Percentiles rank a stretch among this genome's conserved stretches.
Conservation (phyloP, 345 rosid species). For the Acer saccharum region DNA sequence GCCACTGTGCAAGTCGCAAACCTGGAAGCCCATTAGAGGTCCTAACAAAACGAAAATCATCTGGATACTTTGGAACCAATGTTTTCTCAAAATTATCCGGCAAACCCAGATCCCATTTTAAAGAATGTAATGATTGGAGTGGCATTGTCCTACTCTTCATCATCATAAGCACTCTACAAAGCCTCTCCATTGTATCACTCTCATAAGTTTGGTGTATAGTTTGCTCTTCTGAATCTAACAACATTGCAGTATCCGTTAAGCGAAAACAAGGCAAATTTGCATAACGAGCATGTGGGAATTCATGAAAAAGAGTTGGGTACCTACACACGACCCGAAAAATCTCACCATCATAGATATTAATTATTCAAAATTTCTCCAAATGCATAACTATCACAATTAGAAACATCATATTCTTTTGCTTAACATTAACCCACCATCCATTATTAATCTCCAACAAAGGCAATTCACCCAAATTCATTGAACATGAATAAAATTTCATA, state of each 20-base stretch:
- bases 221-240: conserved; percentile 81
- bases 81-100: conserved; percentile 73
- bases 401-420: not conserved
- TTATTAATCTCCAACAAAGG: not conserved
- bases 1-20: conserved; percentile 66
- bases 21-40: conserved; percentile 54
- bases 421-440: not conserved
- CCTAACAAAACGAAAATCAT: conserved; percentile 64
- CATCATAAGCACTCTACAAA: conserved; percentile 87
- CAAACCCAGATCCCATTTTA: conserved; percentile 90
- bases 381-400: not conserved
- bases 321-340: conserved; percentile 36
- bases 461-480: not conserved
- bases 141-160: conserved; percentile 66
- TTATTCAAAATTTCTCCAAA: not conserved
- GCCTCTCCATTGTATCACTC: conserved; percentile 75
- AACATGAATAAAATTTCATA: not conserved
- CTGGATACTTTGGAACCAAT: conserved; percentile 61
- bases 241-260: conserved; percentile 76
- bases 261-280: conserved; percentile 84
- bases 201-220: conserved; percentile 62
- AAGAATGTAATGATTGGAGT: conserved; percentile 64
- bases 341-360: conserved; percentile 6
- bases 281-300: conserved; percentile 83
- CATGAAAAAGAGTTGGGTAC: conserved; percentile 89